Evolutionary conservation across 805 yeast genomes (phyloP).

Genomic region (Candida railenensis): DNA sequence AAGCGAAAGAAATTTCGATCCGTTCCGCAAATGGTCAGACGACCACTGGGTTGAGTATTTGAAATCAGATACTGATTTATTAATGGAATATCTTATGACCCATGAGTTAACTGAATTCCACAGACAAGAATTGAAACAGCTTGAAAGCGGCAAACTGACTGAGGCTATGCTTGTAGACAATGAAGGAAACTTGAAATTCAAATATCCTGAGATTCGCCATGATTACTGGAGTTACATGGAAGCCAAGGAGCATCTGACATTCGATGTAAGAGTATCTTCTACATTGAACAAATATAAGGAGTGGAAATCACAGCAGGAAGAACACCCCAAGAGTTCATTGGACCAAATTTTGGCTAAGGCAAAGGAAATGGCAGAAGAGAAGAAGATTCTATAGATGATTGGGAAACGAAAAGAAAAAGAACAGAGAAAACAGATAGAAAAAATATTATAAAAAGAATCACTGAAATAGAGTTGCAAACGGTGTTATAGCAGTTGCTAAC

Average conservation of each 20-base stretch:
- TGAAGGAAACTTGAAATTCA: conserved; percentile 1
- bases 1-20: conserved; percentile 1
- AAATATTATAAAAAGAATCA: no score
- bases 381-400: no score
- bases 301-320: no score
- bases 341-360: no score
- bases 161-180: conserved; percentile 13
- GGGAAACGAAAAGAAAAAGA: no score
- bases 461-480: no score
- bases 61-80: conserved; percentile 23
- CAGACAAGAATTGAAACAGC: conserved; percentile 25
- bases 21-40: conserved; percentile 6
- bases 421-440: no score
- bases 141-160: conserved; percentile 17
- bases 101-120: conserved; percentile 33
- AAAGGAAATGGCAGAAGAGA: no score
- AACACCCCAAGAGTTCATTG: no score
- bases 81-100: conserved; percentile 27
- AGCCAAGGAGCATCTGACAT: not conserved
- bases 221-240: conserved; percentile 1
- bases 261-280: conserved; percentile 1
- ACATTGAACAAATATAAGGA: no score
- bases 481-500: no score
- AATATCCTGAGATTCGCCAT: not conserved
- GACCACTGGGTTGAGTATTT: conserved; percentile 27